Evolutionary conservation across 768 basidiomycete species (phyloP), one percentile per base, ranked within the genome.

Genomic region (Megacollybia marginata): DNA sequence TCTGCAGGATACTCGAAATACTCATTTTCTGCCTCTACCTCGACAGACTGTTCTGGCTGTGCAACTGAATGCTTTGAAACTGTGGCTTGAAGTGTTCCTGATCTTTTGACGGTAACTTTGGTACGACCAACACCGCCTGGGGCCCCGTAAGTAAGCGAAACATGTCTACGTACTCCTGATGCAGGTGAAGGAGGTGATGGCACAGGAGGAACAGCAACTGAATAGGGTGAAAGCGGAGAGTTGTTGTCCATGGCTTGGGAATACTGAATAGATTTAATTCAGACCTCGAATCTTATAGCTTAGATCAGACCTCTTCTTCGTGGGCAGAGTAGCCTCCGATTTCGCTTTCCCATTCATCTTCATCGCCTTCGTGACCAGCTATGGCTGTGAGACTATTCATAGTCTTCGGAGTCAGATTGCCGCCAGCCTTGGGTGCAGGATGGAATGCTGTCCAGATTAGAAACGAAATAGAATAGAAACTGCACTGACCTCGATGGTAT

Each of bases 311-410:
- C 67, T 88, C 85, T 32, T 87, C 86, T 47, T 83, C 83, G 51
- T 79, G 71, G 11, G 65, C 70, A 68, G 62, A 78, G 67, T 65
- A 72, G 33, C 73, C 76, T 16, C 73, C 66, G 65, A 83, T 74
- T 36, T 81, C 80, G 40, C 74, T 69, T 63, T 88, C 86, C 90
- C 90, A 92, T 49, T 88, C 85, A 55, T 91, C 89, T 62, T 92
- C 89, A 52, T 90, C 89, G 56, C 84, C 88, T 57, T 92, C 89
- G 59, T 88, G 85, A 38, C 88, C 88, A 47, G 86, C 82, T 65
- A 92, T 92, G 48, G 86, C 86, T 33, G 85, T 79, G 48, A 92
- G 79, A 63, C 87, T 91, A 59, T 90, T 91, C 65, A 91, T 70
- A 19, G 79, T 78, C 52, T 87, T 82, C 33, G 85, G 84, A 20